Evolutionary conservation across 2,329 filamentous ascomycete species (phyloP), one percentile per base, ranked within the genome.

Genomic region (Diaporthe australafricana): DNA sequence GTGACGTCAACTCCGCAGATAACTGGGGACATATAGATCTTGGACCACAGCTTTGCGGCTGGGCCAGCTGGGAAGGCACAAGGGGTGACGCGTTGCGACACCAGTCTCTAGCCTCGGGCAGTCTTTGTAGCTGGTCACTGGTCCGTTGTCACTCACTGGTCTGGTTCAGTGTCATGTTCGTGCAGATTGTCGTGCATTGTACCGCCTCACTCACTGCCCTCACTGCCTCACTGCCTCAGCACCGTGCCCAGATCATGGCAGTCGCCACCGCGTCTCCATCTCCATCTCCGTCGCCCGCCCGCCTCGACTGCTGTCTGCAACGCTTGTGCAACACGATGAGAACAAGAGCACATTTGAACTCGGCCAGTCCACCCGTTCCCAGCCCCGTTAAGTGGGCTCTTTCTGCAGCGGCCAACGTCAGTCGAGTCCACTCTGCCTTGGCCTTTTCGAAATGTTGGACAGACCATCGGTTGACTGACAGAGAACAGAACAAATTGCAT

Each of bases 351-450:
- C 56, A 35, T 35, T 5, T 5, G 32, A 5, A 35, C 32, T 35
- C 32, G 5, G 40, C 56, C 57, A 62, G 40, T 62, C 57, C 40
- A 62, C 57, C 57, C 27, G 22, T 17, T 17, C 27, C 60, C 60
- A 63, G 60, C 42, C 60, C 45, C 60, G 6, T 63, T 48, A 63
- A 63, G 60, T 63, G 60, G 60, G 42, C 60, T 32, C 22, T 32
- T 35, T 35, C 25, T 38, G 45, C 14, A 6, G 20, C 25, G n/a
- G 42, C 27, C 42, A 48, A 63, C 60, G 60, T 63, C 60, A 63
- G 60, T 63, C 60, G 35, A 63, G 42, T n/a, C 42, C 60, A 48
- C 60, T 42, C n/a, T 48, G 20, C 60, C 57, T 63, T 63, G 57
- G 57, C 57, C 32, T 63, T 30, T 48, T 63, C 27, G 27, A 63